Conservation (phyloP, 371 early-diverging fungal genomes). For the Nematocida minor region DNA sequence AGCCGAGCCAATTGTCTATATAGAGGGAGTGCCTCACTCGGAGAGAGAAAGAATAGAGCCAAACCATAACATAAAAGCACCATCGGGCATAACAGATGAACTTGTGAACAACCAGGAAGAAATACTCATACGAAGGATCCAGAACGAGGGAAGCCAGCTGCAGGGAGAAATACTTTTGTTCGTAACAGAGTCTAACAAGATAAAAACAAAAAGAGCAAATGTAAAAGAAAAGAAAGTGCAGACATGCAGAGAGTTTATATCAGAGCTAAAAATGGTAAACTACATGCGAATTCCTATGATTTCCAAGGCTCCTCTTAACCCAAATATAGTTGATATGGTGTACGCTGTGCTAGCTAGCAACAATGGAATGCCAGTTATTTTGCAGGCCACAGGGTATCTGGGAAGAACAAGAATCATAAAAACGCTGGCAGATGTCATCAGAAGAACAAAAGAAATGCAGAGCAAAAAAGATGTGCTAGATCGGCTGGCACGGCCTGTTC, state of each 20-base stretch:
- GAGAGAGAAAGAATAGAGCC: conserved; percentile 26
- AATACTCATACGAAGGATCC: conserved; percentile 68
- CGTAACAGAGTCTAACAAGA: not conserved
- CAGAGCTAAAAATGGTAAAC: not conserved
- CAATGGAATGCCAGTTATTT: not conserved
- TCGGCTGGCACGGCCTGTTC: not conserved
- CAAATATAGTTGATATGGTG: conserved; percentile 1
- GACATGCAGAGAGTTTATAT: conserved; percentile 36
- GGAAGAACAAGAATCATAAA: not conserved
- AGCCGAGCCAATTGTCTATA: conserved; percentile 49
- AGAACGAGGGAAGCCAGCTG: conserved; percentile 65
- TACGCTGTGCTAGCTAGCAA: not conserved
- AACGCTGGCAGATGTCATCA: not conserved
- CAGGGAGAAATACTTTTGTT: conserved; percentile 33
- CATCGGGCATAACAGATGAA: conserved; percentile 69
- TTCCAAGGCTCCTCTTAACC: conserved; percentile 8
- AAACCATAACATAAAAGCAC: conserved; percentile 18
- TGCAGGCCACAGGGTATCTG: conserved; percentile 37
- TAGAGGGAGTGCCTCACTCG: conserved; percentile 43
- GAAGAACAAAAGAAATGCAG: not conserved
- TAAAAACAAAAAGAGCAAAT: conserved; percentile 11
- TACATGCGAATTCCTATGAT: conserved; percentile 31
- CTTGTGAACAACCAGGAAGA: conserved; percentile 70
- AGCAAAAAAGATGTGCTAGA: not conserved
- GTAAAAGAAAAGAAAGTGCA: conserved; percentile 14